Conservation (phyloP, 2,329 filamentous ascomycete genomes). For the Fusarium albidum region DNA sequence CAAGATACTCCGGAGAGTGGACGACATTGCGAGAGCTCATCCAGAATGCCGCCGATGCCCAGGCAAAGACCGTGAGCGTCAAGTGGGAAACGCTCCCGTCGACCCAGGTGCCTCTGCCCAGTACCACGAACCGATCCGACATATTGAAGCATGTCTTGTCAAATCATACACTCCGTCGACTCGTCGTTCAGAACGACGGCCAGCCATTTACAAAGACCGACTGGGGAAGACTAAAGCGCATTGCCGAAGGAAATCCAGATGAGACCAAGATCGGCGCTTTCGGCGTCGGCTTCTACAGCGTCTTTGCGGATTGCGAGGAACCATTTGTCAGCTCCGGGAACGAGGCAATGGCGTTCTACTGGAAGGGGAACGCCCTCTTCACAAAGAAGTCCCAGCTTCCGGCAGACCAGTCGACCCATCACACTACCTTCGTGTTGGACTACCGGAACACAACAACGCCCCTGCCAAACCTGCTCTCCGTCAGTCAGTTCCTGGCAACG, state of each 20-base stretch:
- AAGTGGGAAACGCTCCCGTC: slow-evolving; percentile 93
- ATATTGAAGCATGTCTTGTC: slow-evolving; percentile 83
- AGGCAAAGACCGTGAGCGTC: slow-evolving; percentile 87
- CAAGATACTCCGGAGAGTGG: slow-evolving; percentile 96
- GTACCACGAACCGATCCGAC: slow-evolving; percentile 71
- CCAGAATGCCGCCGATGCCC: slow-evolving; percentile 97
- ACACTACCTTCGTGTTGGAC: slow-evolving; percentile 94
- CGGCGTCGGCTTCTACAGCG: slow-evolving; percentile 97
- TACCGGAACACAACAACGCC: slow-evolving; percentile 90
- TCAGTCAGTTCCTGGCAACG: slow-evolving; percentile 92
- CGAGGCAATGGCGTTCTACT: slow-evolving; percentile 98
- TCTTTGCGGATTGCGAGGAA: slow-evolving; percentile 97
- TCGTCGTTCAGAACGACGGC: slow-evolving; percentile 95
- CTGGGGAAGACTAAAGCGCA: slow-evolving; percentile 92
- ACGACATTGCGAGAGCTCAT: slow-evolving; percentile 89
- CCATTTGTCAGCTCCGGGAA: slow-evolving; percentile 94
- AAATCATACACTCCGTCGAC: slow-evolving; percentile 83
- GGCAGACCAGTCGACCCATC: slow-evolving; percentile 67
- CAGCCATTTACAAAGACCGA: slow-evolving; percentile 88
- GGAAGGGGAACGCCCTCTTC: slow-evolving; percentile 98
- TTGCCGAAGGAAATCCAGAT: slow-evolving; percentile 98
- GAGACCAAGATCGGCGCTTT: slow-evolving; percentile 99
- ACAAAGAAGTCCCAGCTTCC: slow-evolving; percentile 84
- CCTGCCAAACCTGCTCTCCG: slow-evolving; percentile 82
- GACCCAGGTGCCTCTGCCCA: slow-evolving; percentile 74